These are phyloP conservation scores for Kwoniella shandongensis DNA, from an alignment of 768 basidiomycete genomes.

Conservation along the genomic window DNA sequence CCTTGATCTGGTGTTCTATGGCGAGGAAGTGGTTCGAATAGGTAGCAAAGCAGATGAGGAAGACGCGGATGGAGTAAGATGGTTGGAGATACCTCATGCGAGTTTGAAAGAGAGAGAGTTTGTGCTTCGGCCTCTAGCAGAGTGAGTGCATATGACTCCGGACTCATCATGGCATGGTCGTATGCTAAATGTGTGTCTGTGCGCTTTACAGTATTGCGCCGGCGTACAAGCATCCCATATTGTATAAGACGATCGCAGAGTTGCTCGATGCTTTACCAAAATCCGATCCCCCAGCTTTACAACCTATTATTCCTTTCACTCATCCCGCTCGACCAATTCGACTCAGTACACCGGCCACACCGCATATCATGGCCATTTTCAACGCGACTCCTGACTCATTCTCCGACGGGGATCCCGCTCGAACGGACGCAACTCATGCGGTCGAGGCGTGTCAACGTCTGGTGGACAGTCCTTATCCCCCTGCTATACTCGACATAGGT, in stretches of 20 bases:
- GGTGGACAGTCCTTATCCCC: slow-evolving; percentile 50
- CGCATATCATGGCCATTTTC: slow-evolving; percentile 84
- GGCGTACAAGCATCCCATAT: slow-evolving; percentile 65
- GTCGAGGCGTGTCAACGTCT: slow-evolving; percentile 54
- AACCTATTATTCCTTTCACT: slow-evolving; percentile 41
- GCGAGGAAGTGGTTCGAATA: slow-evolving; percentile 62
- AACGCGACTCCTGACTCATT: slow-evolving; percentile 96
- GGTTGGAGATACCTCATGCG: slow-evolving; percentile 83
- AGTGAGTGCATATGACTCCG: slow-evolving; percentile 63
- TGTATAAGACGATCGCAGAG: slow-evolving; percentile 25
- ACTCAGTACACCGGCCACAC: slow-evolving; percentile 25
- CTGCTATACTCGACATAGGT: slow-evolving; percentile 84
- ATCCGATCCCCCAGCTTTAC: slow-evolving; percentile 53
- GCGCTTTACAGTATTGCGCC: slow-evolving; percentile 70
- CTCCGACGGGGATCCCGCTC: slow-evolving; percentile 72
- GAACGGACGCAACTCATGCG: slow-evolving; percentile 61
- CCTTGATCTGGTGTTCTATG: slow-evolving; percentile 81
- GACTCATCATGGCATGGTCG: slow-evolving; percentile 6
- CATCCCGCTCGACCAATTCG: slow-evolving; percentile 27
- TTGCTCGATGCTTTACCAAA: slow-evolving; percentile 56
- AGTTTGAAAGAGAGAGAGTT: slow-evolving; percentile 83
- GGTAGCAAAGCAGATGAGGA: slow-evolving; percentile 55
- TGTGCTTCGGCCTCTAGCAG: slow-evolving; percentile 78
- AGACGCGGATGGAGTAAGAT: slow-evolving; percentile 55
- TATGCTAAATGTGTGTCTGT: not conserved